Evolutionary conservation across 176 grass and related monocot genomes (phyloP).

Genomic region (Oryza meyeriana): DNA sequence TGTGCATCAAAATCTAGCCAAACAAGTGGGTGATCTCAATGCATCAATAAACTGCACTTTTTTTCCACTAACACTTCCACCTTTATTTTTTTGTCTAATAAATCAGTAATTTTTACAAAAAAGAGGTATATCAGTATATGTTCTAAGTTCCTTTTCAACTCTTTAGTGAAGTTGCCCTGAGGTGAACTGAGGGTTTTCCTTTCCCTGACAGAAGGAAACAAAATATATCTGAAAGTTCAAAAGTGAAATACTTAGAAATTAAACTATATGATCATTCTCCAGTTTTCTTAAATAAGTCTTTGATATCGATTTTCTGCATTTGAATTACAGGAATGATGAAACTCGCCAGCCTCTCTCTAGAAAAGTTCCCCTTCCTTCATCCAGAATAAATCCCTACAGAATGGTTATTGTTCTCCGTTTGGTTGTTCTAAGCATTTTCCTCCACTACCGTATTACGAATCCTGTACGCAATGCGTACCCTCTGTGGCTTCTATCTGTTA

Average conservation of each 20-base stretch:
- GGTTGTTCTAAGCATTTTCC: conserved; percentile 86
- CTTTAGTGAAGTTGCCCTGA: background rate
- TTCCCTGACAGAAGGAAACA: background rate
- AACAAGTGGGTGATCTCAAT: background rate
- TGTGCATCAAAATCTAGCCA: background rate
- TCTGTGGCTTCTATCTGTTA: conserved; percentile 95
- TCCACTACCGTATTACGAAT: conserved; percentile 99
- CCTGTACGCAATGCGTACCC: conserved; percentile 77
- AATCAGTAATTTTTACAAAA: background rate
- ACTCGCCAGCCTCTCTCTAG: conserved; percentile 96
- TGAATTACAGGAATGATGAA: conserved; percentile 92
- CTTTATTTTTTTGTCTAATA: background rate
- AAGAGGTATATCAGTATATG: background rate
- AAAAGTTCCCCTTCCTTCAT: conserved; percentile 92
- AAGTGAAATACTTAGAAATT: background rate
- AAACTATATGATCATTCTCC: background rate
- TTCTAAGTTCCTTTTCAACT: background rate
- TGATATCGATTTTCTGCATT: conserved; percentile 26
- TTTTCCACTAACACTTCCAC: background rate
- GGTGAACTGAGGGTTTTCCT: background rate
- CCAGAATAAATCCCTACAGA: conserved; percentile 95
- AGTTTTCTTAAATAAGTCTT: background rate
- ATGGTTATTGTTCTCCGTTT: conserved; percentile 97
- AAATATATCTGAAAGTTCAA: background rate
- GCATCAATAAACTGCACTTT: background rate